These are phyloP conservation scores for Royoungia palumana DNA, from an alignment of 768 basidiomycete genomes.

Conservation along the genomic window DNA sequence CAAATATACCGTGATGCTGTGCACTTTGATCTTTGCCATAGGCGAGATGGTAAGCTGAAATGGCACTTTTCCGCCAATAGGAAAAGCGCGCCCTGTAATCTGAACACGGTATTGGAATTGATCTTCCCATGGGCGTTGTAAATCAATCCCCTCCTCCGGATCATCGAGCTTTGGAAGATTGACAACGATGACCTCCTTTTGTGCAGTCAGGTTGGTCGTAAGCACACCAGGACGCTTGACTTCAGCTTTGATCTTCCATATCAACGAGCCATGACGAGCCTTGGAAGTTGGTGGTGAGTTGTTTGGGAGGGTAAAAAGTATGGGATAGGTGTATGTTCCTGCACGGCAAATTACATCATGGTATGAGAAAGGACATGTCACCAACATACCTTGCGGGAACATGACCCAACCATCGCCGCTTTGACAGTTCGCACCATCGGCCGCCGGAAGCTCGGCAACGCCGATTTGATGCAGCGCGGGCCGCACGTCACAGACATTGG, in stretches of 20 bases:
- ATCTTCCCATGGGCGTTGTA: conserved; percentile 89
- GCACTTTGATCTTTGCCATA: conserved; percentile 76
- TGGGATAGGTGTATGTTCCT: conserved; percentile 93
- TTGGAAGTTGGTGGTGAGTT: conserved; percentile 74
- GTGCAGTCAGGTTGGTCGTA: conserved; percentile 63
- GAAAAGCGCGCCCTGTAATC: conserved; percentile 70
- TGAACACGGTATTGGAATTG: conserved; percentile 81
- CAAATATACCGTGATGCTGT: conserved; percentile 65
- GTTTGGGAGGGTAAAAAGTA: conserved; percentile 83
- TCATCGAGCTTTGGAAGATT: conserved; percentile 52
- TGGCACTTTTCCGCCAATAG: conserved; percentile 79
- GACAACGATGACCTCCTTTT: conserved; percentile 72
- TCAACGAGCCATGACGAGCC: conserved; percentile 71
- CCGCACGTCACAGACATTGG: background rate
- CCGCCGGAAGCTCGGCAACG: conserved; percentile 29
- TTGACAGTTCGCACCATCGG: conserved; percentile 26
- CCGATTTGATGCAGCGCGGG: conserved; percentile 24
- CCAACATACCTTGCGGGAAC: conserved; percentile 70
- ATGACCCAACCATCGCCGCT: conserved; percentile 70
- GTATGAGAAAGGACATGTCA: conserved; percentile 12
- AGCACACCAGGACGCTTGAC: conserved; percentile 83
- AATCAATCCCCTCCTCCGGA: conserved; percentile 72
- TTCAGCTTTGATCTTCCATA: conserved; percentile 76
- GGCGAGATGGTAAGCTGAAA: conserved; percentile 81
- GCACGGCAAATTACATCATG: conserved; percentile 46